Conservation (phyloP, 192 early-diverging fungal species). For the Backusella westeae region DNA sequence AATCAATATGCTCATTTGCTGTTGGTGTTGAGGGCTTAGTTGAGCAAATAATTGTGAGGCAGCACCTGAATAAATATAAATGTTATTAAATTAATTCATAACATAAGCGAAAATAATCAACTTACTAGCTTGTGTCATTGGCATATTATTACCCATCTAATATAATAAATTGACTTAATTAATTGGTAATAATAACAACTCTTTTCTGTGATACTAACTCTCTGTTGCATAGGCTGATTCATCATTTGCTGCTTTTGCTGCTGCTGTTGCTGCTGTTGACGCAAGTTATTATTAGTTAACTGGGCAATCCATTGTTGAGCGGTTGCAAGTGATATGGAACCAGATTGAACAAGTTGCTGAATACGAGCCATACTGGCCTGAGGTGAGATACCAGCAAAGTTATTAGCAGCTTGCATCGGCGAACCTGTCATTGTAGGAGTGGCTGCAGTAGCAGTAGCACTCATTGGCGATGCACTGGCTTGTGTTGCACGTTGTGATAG, state of each 20-base stretch:
- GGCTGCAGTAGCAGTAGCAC: background rate
- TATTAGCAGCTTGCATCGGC: background rate
- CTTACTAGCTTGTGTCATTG: constrained; percentile 1
- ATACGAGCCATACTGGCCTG: constrained; percentile 17
- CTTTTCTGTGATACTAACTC: background rate
- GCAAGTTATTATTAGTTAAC: constrained; percentile 9
- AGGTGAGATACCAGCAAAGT: constrained; percentile 11
- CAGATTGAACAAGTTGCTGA: constrained; percentile 24
- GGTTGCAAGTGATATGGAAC: constrained; percentile 22
- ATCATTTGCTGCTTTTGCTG: background rate
- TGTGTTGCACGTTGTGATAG: constrained; percentile 11
- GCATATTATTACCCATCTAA: background rate
- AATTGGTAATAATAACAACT: background rate
- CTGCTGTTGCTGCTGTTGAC: background rate
- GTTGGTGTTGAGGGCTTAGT: constrained; percentile 8
- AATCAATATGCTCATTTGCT: background rate
- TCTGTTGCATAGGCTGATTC: constrained; percentile 1
- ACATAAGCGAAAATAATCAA: background rate
- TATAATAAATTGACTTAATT: background rate
- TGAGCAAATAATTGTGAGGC: background rate
- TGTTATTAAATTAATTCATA: background rate
- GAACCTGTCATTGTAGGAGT: background rate
- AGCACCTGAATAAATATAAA: background rate
- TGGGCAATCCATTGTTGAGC: constrained; percentile 31
- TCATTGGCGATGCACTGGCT: constrained; percentile 3